Evolutionary conservation across 495 filamentous ascomycete genomes (phyloP), one percentile per base, ranked within the genome.

Genomic region (Rostrohypoxylon terebratum): DNA sequence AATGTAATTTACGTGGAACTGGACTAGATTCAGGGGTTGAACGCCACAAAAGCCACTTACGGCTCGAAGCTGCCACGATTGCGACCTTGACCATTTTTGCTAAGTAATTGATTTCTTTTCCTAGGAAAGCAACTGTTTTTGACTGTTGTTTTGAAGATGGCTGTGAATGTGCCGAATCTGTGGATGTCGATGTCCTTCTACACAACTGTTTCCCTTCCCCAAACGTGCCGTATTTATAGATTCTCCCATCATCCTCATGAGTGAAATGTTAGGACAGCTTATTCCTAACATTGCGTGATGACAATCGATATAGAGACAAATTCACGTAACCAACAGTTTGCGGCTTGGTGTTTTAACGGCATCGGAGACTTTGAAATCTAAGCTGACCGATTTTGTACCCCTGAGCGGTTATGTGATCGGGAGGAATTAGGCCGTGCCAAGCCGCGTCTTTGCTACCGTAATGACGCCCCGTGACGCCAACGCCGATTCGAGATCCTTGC

Each of bases 11-110:
- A 10, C 47, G 42, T 40, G 6, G 34, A 51, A 47, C 3, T 10
- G 16, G 42, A 14, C 48, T 33, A 1, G 11, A 18, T 48, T 25
- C 33, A 61, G 53, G 40, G 33, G 58, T 31, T 9, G 45, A 36
- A 21, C 33, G 11, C 38, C n/a, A 57, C 42, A 53, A 20, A 33
- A 51, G 44, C 18, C 16, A 78, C 81, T 4, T 77, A 86, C 86
- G 59, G 13, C 87, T 80, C 9, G 84, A 79, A 66, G 81, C 85
- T 21, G 83, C 84, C 7, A 83, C 86, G 40, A 88, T 70, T 11
- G 83, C 85, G 59, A 89, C 82, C 33, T 85, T 86, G 63, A 87
- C 85, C 87, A 87, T 88, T 25, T 70, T 70, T 33, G 14, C 4
- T 28, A 31, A 33, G 36, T 3, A 36, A 3, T 7, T 18, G 21